Conservation (phyloP, 805 yeast genomes). For the Nakazawaea pomicola region DNA sequence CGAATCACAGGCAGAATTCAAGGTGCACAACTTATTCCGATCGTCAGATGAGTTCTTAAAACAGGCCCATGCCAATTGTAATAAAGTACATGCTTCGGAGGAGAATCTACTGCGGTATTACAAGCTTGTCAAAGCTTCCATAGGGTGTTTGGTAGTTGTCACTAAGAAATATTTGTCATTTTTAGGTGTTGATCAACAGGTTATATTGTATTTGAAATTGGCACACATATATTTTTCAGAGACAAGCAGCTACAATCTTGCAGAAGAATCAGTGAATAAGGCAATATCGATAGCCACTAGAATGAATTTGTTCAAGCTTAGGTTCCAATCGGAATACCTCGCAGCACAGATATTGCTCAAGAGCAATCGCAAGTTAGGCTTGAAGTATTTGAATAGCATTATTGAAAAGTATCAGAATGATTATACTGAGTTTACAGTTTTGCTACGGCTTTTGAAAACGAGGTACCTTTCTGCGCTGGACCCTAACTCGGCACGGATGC, state of each 20-base stretch:
- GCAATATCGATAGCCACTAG: conserved; percentile 27
- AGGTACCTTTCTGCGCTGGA: conserved; percentile 26
- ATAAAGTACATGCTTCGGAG: conserved; percentile 13
- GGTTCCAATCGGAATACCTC: conserved; percentile 30
- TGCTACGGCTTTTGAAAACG: conserved; percentile 28
- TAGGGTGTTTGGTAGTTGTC: conserved; percentile 32
- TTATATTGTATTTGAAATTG: conserved; percentile 29
- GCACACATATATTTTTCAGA: conserved; percentile 35
- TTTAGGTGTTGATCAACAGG: conserved; percentile 29
- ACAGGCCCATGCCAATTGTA: background rate
- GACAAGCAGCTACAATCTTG: conserved; percentile 34
- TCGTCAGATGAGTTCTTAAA: conserved; percentile 3
- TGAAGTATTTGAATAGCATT: conserved; percentile 27
- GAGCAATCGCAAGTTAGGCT: conserved; percentile 20
- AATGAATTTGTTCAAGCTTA: conserved; percentile 20
- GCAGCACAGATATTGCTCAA: conserved; percentile 33
- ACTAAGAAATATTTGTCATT: conserved; percentile 23
- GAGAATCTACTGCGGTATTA: conserved; percentile 22
- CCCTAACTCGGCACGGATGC: conserved; percentile 20
- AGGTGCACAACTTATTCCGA: conserved; percentile 5
- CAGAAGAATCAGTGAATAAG: conserved; percentile 32
- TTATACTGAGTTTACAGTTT: conserved; percentile 11
- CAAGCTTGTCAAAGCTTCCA: conserved; percentile 28
- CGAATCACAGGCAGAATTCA: background rate
- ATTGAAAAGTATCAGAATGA: conserved; percentile 17